Evolutionary conservation across 164 flowering plant genomes (phyloP).

Genomic region (Nymphaea colorata): DNA sequence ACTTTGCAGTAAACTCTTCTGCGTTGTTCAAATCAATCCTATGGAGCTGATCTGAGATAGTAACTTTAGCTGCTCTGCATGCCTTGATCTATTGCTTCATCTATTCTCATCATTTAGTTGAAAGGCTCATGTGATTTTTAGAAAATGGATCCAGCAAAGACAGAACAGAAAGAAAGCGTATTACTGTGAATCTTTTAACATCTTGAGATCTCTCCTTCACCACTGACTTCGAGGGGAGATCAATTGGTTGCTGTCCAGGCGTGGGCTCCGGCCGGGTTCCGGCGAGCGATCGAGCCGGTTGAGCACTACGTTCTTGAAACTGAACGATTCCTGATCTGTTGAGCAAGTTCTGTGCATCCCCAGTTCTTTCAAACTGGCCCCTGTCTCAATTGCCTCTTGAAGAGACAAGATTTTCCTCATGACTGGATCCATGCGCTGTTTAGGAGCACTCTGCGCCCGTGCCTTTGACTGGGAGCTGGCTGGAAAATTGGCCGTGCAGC

Average conservation of each 20-base stretch:
- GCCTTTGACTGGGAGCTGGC: slow-evolving; percentile 50
- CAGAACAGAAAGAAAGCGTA: too few relatives aligned
- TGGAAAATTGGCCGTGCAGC: slow-evolving; percentile 66
- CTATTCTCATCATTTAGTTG: too few relatives aligned
- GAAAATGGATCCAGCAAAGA: too few relatives aligned
- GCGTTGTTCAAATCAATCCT: too few relatives aligned
- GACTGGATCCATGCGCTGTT: slow-evolving; percentile 51
- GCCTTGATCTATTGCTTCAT: too few relatives aligned
- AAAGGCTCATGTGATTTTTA: too few relatives aligned
- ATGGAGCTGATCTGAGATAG: too few relatives aligned
- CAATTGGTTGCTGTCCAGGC: background rate
- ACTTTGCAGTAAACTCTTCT: too few relatives aligned
- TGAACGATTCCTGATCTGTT: slow-evolving; percentile 28
- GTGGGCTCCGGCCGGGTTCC: background rate
- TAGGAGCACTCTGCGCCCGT: slow-evolving; percentile 71
- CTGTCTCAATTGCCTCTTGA: slow-evolving; percentile 22
- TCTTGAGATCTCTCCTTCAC: background rate
- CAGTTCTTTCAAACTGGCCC: slow-evolving; percentile 56
- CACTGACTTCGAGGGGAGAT: background rate
- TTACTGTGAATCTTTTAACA: background rate
- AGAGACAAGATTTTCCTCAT: background rate
- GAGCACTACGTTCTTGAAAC: slow-evolving; percentile 21
- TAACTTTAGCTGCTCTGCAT: too few relatives aligned
- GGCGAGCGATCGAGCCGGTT: slow-evolving; percentile 12
- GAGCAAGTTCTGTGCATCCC: slow-evolving; percentile 45